These are phyloP conservation scores for Trypanosoma lewisi DNA, from an alignment of 208 protist genomes.

Conservation along the genomic window DNA sequence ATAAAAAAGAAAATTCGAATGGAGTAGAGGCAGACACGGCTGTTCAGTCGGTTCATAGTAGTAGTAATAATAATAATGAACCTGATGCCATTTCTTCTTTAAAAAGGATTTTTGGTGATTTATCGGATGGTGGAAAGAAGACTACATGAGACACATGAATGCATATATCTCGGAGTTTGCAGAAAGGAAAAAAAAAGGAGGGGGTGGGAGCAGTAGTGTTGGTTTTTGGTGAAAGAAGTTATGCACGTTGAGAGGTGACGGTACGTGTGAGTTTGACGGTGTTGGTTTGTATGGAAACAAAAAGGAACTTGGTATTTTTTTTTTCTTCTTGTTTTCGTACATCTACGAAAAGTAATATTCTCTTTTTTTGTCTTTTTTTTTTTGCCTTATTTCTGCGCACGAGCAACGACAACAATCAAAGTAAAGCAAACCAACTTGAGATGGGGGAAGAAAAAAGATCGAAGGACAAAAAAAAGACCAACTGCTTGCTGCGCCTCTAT, in stretches of 20 bases:
- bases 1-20: neutral
- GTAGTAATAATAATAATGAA: neutral
- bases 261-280: too few species aligned
- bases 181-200: neutral
- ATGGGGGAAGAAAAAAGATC: too few species aligned
- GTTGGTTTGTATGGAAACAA: too few species aligned
- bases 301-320: too few species aligned
- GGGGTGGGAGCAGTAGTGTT: neutral
- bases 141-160: neutral
- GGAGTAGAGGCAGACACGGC: neutral
- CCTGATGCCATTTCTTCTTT: neutral
- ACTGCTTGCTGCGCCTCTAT: too few species aligned
- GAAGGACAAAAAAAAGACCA: too few species aligned
- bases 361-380: slow-evolving; percentile 1
- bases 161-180: neutral
- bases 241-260: too few species aligned
- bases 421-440: too few species aligned
- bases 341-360: too few species aligned
- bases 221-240: too few species aligned
- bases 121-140: neutral
- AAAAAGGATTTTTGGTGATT: neutral
- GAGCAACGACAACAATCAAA: neutral
- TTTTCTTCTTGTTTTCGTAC: slow-evolving; percentile 3
- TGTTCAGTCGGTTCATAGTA: too few species aligned
- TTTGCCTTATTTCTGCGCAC: neutral